phyloP scores from a whole-genome alignment of 2,329 filamentous ascomycete genomes.

The Botrytis elliptica region DNA sequence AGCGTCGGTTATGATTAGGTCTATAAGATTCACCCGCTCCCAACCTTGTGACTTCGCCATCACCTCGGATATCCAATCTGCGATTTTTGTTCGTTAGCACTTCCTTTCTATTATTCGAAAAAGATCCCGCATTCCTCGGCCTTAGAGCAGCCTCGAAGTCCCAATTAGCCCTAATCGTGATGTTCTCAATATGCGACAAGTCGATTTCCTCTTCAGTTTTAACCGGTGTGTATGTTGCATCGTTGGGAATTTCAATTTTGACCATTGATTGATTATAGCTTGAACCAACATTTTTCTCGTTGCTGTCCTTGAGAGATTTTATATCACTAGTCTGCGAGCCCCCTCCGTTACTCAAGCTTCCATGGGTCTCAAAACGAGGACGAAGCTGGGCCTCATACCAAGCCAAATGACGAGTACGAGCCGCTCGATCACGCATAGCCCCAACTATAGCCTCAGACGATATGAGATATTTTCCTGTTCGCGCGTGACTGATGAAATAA shows the following conservation, averaged over 20 bases:
- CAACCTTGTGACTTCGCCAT: conserved; percentile 39
- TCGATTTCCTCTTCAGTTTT: background rate
- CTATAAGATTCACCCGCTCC: conserved; percentile 40
- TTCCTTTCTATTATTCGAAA: background rate
- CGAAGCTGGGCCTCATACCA: background rate
- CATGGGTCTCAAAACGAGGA: background rate
- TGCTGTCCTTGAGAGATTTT: background rate
- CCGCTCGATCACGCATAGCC: background rate
- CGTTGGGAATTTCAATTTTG: too few relatives aligned
- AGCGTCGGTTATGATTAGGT: conserved; percentile 33
- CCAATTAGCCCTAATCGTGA: background rate
- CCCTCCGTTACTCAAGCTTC: background rate
- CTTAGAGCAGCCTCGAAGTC: background rate
- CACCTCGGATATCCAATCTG: conserved; percentile 31
- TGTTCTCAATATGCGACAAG: background rate
- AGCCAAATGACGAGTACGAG: background rate
- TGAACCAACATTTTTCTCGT: background rate
- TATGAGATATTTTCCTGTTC: background rate
- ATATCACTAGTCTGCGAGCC: background rate
- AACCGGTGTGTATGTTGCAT: background rate
- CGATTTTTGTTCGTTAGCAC: conserved; percentile 22
- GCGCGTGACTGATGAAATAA: background rate
- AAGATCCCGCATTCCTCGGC: background rate
- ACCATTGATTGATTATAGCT: background rate
- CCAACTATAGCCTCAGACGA: background rate